Evolutionary conservation across 148 eudicot species (phyloP).

Genomic region (Cornus controversa): DNA sequence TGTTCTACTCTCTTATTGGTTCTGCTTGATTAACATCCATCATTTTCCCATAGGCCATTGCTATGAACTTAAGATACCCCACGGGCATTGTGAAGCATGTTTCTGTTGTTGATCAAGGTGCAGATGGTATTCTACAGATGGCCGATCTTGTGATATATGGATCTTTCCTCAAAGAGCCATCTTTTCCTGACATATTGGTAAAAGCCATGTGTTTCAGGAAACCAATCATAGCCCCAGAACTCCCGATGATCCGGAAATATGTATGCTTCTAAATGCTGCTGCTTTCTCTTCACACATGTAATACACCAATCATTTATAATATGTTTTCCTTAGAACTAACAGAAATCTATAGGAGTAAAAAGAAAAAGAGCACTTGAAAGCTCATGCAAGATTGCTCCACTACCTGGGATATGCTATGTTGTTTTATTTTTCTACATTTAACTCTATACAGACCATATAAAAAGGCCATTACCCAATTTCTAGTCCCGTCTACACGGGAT

Average conservation of each 20-base stretch:
- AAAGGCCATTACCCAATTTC: no score
- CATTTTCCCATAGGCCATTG: conserved; percentile 49
- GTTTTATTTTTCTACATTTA: no score
- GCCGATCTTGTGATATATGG: conserved; percentile 80
- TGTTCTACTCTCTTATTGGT: neutral
- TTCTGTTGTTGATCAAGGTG: conserved; percentile 41
- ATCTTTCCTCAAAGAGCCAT: conserved; percentile 76
- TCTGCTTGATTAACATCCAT: neutral
- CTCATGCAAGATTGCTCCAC: neutral
- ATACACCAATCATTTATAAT: neutral
- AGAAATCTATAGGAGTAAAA: neutral
- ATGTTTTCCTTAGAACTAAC: neutral
- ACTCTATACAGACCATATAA: neutral
- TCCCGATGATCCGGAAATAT: conserved; percentile 63
- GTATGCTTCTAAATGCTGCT: conserved; percentile 44
- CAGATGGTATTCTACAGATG: conserved; percentile 43
- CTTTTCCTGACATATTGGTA: conserved; percentile 72
- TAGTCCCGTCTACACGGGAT: no score
- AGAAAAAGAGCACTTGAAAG: neutral
- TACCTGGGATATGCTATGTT: neutral
- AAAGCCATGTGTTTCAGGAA: conserved; percentile 85
- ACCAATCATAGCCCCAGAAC: conserved; percentile 78
- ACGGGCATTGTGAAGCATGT: conserved; percentile 60
- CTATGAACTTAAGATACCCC: conserved; percentile 64
- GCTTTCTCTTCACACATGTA: neutral